Evolutionary conservation across 352 stramenopile species (phyloP).

Genomic region (Phytophthora quininea): DNA sequence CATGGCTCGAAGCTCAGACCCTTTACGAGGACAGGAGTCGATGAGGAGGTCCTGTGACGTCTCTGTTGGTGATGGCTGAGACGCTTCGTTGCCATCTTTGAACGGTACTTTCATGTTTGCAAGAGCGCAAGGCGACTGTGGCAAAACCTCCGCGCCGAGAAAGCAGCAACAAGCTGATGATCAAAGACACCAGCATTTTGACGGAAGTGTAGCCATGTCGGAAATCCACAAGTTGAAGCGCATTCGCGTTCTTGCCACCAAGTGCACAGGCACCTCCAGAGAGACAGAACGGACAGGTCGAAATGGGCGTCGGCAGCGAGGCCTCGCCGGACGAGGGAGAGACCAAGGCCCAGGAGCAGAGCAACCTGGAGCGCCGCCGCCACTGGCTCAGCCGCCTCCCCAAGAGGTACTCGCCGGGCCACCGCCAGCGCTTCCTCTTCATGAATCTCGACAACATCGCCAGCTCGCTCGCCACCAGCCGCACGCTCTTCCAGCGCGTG

Average conservation of each 20-base stretch:
- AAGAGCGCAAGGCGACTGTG: too few species aligned
- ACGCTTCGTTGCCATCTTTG: too few species aligned
- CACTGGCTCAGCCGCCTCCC: slow-evolving; percentile 18
- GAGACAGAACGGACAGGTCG: not conserved
- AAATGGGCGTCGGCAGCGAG: not conserved
- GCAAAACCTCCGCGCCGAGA: too few species aligned
- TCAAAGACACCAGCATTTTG: too few species aligned
- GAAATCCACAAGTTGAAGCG: too few species aligned
- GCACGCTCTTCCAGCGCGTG: slow-evolving; percentile 15
- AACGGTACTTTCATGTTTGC: too few species aligned
- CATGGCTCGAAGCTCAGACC: not conserved
- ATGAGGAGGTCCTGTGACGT: not conserved
- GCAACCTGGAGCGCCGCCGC: slow-evolving; percentile 26
- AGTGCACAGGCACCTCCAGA: too few species aligned
- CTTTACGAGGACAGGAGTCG: not conserved
- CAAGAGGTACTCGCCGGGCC: slow-evolving; percentile 15
- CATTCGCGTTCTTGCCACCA: not conserved
- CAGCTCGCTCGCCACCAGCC: slow-evolving; percentile 13
- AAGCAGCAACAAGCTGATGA: too few species aligned
- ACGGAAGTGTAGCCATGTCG: too few species aligned
- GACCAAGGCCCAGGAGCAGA: slow-evolving; percentile 10
- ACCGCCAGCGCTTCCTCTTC: slow-evolving; percentile 27
- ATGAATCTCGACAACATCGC: slow-evolving; percentile 27
- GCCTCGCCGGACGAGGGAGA: slow-evolving; percentile 4
- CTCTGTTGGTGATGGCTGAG: not conserved